Percentiles rank a stretch among this genome's conserved stretches.
Conservation (phyloP, 23 red algal species). For the Gracilaria domingensis region DNA sequence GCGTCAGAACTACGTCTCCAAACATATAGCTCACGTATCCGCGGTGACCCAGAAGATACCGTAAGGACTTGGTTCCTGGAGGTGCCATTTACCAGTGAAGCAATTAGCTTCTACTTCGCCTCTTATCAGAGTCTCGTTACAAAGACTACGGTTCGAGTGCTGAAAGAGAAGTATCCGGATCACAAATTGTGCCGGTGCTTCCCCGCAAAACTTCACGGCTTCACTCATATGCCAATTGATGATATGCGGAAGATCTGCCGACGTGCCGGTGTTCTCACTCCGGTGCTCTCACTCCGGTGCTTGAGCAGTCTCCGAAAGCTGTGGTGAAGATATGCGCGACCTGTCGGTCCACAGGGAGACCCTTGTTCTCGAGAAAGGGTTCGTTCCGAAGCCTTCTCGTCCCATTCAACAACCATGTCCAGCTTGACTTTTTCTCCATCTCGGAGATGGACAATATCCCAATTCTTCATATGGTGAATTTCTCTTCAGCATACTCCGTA, state of each 20-base stretch:
- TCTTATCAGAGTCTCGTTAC: not conserved
- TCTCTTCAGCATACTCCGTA: conserved; percentile 28
- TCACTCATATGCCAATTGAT: conserved; percentile 15
- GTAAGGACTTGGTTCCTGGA: conserved; percentile 1
- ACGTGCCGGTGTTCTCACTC: conserved; percentile 7
- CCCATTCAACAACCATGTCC: conserved; percentile 40
- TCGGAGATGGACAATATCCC: conserved; percentile 13
- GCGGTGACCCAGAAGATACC: not conserved
- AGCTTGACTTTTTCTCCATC: conserved; percentile 46
- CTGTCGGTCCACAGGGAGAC: conserved; percentile 19
- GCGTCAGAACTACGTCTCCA: not conserved
- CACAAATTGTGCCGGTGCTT: not conserved
- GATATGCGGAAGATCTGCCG: conserved; percentile 39
- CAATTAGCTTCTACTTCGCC: not conserved
- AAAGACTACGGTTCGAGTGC: not conserved
- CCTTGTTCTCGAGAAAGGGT: not conserved
- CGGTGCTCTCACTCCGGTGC: conserved; percentile 25
- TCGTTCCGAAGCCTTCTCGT: conserved; percentile 39
- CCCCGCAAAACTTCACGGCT: conserved; percentile 19
- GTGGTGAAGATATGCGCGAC: not conserved
- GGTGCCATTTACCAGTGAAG: not conserved
- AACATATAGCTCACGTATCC: not conserved
- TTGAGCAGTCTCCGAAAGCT: not conserved
- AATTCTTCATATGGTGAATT: conserved; percentile 41
- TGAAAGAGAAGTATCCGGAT: not conserved